Conservation (phyloP, 495 filamentous ascomycete genomes). For the Tuber brumale region DNA sequence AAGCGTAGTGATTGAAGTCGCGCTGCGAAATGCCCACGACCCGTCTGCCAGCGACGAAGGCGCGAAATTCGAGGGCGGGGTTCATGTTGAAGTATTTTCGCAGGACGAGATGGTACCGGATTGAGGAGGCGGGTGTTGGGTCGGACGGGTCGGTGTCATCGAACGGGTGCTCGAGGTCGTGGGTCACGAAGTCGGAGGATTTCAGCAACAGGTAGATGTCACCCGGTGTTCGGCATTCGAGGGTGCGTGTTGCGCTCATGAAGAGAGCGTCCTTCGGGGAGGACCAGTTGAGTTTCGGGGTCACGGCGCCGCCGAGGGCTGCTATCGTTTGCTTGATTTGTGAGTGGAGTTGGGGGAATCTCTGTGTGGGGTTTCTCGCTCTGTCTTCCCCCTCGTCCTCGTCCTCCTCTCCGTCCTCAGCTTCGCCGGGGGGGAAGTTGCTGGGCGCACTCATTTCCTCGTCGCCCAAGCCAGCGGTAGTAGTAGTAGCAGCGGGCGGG, state of each 20-base stretch:
- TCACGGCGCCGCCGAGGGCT: slow-evolving; percentile 71
- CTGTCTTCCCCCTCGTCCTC: slow-evolving; percentile 42
- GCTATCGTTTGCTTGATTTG: slow-evolving; percentile 67
- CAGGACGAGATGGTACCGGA: slow-evolving; percentile 66
- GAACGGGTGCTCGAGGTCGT: slow-evolving; percentile 89
- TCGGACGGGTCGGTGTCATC: slow-evolving; percentile 59
- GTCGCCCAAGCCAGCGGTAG: slow-evolving; percentile 12
- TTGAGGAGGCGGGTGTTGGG: slow-evolving; percentile 23
- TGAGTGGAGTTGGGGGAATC: slow-evolving; percentile 64
- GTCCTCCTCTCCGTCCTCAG: slow-evolving; percentile 47
- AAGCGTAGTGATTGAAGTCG: slow-evolving; percentile 83
- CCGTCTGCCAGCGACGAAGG: slow-evolving; percentile 73
- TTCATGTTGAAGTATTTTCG: slow-evolving; percentile 82
- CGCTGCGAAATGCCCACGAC: slow-evolving; percentile 82
- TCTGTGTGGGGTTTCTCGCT: slow-evolving; percentile 42
- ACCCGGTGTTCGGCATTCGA: slow-evolving; percentile 77
- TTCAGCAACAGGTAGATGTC: slow-evolving; percentile 93
- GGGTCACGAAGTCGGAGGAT: slow-evolving; percentile 83
- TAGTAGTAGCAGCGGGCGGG: slow-evolving; percentile 18
- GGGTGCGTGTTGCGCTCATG: slow-evolving; percentile 82
- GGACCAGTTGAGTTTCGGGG: slow-evolving; percentile 96
- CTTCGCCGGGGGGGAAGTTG: slow-evolving; percentile 35
- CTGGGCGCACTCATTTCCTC: slow-evolving; percentile 34
- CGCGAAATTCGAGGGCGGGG: slow-evolving; percentile 86
- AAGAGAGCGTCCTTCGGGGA: slow-evolving; percentile 94